Base-by-base conservation (phyloP, 179 eudicot genomes). In the Spergularia azorica region DNA sequence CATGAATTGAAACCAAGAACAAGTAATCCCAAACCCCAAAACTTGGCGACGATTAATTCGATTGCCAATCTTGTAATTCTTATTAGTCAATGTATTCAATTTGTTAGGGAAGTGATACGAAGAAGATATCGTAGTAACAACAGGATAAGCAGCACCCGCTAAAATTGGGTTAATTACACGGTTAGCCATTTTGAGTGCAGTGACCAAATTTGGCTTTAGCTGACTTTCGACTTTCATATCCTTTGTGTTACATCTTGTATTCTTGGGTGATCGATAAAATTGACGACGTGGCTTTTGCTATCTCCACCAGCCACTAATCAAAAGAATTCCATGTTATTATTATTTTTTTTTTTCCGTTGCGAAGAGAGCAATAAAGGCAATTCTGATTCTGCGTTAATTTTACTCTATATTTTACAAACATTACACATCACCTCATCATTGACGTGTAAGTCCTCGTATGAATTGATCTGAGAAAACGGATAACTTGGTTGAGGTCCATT, bases 21-120 rank as follows among this genome's bases (percentile, higher is more conserved):
- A 79, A 9, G 91, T 80, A 58, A 82, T 85, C 57, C 98, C 96
- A 72, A 92, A 32, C 10, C 90, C 91, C 67, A 94, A 80, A 63
- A 90, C 84, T 46, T 89, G 48, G 46, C 96, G 88, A 75, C 93
- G 90, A 62, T 79, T 70, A 9, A 74, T 52, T 65, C 84, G 72
- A 43, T 17, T 70, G 12, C 51, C 74, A 14, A 36, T 51, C 5
- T 32, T 3, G 16, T 14, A 57, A 54, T 21, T 81, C 8, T 20
- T 50, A 62, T 20, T 50, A 62, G 20, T 46, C 43, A 43, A 32
- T 32, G 32, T 6, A 51, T 39, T 71, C 5, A 76, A 72, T 72
- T 72, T 81, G 64, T 21, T 50, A 5, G 79, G 56, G 15, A 56
- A 26, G 5, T 36, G 39, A 36, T 39, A 56, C 39, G 63, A 70